Evolutionary conservation across 1,139 yeast species (phyloP).

Genomic region (Pichia sp.): DNA sequence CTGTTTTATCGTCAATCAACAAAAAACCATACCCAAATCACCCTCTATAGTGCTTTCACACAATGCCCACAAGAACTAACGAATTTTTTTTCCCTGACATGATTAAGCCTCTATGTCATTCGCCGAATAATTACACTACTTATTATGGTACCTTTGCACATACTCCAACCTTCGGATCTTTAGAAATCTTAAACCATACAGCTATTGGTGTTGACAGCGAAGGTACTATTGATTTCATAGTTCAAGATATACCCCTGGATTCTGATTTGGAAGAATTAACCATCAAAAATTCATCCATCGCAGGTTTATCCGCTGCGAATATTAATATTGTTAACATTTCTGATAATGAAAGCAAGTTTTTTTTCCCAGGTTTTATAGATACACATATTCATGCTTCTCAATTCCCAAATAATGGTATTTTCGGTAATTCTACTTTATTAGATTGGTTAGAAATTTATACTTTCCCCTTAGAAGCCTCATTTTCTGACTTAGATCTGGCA

Average conservation of each 20-base stretch:
- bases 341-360: slow-evolving; percentile 38
- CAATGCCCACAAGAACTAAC: slow-evolving; percentile 15
- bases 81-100: slow-evolving; percentile 13
- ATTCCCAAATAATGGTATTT: slow-evolving; percentile 89
- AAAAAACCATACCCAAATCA: too few species aligned
- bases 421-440: slow-evolving; percentile 75
- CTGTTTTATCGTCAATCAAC: neutral
- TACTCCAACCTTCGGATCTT: slow-evolving; percentile 41
- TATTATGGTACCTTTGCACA: slow-evolving; percentile 55
- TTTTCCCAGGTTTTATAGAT: slow-evolving; percentile 89
- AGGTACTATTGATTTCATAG: slow-evolving; percentile 45
- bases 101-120: slow-evolving; percentile 18
- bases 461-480: slow-evolving; percentile 73
- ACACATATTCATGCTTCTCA: slow-evolving; percentile 97
- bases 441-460: slow-evolving; percentile 88
- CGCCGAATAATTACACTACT: slow-evolving; percentile 25
- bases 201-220: slow-evolving; percentile 47
- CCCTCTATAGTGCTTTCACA: too few species aligned
- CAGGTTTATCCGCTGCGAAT: slow-evolving; percentile 1
- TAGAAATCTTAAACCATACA: slow-evolving; percentile 45
- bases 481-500: slow-evolving; percentile 50
- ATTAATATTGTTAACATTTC: slow-evolving; percentile 29
- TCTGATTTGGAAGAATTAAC: neutral
- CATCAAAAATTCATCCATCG: neutral
- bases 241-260: neutral